phyloP scores from a whole-genome alignment of 2,329 filamentous ascomycete species.

The Beauveria australis region DNA sequence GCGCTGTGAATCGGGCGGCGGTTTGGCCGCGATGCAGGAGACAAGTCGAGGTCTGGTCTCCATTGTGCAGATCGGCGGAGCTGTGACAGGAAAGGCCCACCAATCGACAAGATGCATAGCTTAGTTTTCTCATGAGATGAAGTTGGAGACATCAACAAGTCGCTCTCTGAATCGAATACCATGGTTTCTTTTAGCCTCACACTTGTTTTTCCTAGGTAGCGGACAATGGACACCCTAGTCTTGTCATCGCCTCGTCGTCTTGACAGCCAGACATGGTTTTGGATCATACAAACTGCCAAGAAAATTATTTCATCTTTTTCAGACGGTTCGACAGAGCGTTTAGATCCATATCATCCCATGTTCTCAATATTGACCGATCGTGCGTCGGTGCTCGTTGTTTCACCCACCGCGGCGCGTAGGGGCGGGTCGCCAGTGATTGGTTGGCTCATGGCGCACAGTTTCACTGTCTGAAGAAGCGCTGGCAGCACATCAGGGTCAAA shows the following conservation, averaged over 20 bases:
- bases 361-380: background rate
- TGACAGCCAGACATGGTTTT: background rate
- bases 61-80: background rate
- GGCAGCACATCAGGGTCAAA: slow-evolving; percentile 1
- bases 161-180: too few relatives aligned
- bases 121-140: too few relatives aligned
- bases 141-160: too few relatives aligned
- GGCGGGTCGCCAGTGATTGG: background rate
- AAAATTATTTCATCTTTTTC: background rate
- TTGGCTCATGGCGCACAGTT: slow-evolving; percentile 6
- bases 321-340: background rate
- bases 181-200: too few relatives aligned
- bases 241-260: background rate
- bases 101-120: background rate
- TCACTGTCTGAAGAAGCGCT: slow-evolving; percentile 4
- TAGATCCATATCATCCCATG: background rate
- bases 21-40: background rate
- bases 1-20: background rate
- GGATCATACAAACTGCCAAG: background rate
- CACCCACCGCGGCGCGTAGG: slow-evolving; percentile 5
- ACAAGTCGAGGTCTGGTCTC: background rate
- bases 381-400: background rate
- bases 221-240: background rate
- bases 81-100: background rate
- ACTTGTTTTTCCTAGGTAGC: background rate